Evolutionary conservation across 345 rosid genomes (phyloP), one percentile per base, ranked within the genome.

Genomic region (Excoecaria cochinchinensis): DNA sequence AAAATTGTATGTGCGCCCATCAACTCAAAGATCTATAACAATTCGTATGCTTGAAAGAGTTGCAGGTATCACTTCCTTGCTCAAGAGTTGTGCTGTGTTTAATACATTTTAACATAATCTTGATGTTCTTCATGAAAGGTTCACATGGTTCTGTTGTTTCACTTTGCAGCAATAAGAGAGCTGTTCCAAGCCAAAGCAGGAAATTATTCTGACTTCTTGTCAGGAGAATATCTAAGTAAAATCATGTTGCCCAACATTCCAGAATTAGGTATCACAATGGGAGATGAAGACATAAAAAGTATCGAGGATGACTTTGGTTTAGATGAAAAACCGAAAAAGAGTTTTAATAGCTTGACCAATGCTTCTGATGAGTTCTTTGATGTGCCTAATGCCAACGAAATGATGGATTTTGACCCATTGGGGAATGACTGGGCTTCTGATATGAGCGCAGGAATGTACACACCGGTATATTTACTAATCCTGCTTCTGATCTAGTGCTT

Each of bases 291-390:
- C 25, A 14, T 24, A 2, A 77, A 70, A 72, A 80, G 73, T 55
- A 75, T 53, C 53, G 44, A 75, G 61, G 79, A 79, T 66, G 50
- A 69, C 44, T 69, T 74, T 62, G 42, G 24, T 69, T 50, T 63
- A 55, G 78, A 84, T 19, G 92, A 90, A 61, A 89, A 82, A 82
- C 81, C 75, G 39, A 55, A 80, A 25, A 14, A 80, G 53, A 87
- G 89, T 83, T 84, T 91, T 69, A 84, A 85, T 78, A 87, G 83
- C 69, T 74, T 91, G 55, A 85, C 86, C 16, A 92, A 87, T 86
- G 79, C 80, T 59, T 78, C 94, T 51, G 99, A 93, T 77, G 99
- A 91, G 76, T 95, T 93, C 87, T 91, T 95, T 75, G 99, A 95
- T 76, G 97, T 91, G 72, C 97, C 93, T 25, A 97, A 86, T 67